Evolutionary conservation across 2,329 filamentous ascomycete genomes (phyloP).

Genomic region (Immersiporthe knoxdaviesiana): DNA sequence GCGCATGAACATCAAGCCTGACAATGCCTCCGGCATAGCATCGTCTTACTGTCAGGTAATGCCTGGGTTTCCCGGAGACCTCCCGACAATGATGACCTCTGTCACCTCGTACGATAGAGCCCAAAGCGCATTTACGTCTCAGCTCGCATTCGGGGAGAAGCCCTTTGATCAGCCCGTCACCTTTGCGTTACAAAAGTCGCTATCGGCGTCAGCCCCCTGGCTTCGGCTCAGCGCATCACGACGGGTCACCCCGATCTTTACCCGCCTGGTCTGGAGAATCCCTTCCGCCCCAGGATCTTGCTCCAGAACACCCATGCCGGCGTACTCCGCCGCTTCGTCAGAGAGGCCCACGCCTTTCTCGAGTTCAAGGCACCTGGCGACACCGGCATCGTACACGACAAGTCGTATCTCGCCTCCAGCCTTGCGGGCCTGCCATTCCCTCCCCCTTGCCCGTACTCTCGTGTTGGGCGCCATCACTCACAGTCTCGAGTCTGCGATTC

Average conservation of each 20-base stretch:
- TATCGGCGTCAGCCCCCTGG: background rate
- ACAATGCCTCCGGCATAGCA: background rate
- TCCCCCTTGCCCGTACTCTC: conserved; percentile 15
- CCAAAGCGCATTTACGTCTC: background rate
- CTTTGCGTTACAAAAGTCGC: background rate
- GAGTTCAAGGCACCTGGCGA: background rate
- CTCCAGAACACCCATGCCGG: background rate
- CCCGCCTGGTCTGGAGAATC: background rate
- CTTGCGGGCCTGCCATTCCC: conserved; percentile 19
- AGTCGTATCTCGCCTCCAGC: conserved; percentile 3
- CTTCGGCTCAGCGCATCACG: conserved; percentile 7
- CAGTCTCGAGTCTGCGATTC: conserved; percentile 16
- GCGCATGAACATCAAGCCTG: background rate
- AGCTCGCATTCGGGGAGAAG: background rate
- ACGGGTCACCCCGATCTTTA: conserved; percentile 15
- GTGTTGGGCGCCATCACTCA: conserved; percentile 5
- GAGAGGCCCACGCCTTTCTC: conserved; percentile 11
- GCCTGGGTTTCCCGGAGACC: background rate
- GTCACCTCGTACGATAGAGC: background rate
- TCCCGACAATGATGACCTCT: background rate
- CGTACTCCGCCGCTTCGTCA: background rate
- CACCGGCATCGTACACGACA: background rate
- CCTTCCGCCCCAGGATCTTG: conserved; percentile 21
- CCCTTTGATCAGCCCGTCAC: conserved; percentile 6
- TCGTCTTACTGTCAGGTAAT: conserved; percentile 14